Evolutionary conservation across 163 green algal species (phyloP).

Genomic region (Prototheca wickerhamii): DNA sequence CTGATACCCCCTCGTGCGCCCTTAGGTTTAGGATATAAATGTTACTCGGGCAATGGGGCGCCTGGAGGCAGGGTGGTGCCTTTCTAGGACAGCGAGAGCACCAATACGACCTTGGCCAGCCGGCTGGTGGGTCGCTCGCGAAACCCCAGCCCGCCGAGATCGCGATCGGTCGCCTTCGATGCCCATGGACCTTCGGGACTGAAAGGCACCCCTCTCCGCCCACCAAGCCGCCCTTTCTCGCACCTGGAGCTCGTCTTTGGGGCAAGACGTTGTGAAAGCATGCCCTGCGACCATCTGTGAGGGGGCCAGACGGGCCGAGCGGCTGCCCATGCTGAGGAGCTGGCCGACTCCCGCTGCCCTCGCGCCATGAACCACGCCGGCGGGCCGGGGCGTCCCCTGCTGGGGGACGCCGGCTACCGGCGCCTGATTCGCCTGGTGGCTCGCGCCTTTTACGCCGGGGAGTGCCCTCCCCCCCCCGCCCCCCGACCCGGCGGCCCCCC

Average conservation of each 20-base stretch:
- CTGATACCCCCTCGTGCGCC: no score
- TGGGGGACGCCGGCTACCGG: constrained; percentile 18
- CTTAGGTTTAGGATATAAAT: no score
- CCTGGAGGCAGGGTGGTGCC: no score
- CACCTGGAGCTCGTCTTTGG: neutral
- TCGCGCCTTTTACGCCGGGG: constrained; percentile 30
- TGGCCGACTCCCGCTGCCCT: neutral
- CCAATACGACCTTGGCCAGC: no score
- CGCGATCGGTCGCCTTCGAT: no score
- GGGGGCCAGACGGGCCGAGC: neutral
- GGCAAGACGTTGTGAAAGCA: no score
- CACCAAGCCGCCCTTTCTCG: neutral
- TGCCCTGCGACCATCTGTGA: no score
- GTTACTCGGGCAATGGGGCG: no score
- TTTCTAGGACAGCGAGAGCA: no score
- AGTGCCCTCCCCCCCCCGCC: constrained; percentile 23
- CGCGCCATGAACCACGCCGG: neutral
- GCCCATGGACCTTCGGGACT: no score
- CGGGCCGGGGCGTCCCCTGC: neutral
- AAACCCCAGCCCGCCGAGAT: no score
- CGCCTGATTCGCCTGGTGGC: constrained; percentile 28
- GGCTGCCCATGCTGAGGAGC: neutral
- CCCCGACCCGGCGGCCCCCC: neutral
- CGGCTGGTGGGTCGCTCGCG: no score
- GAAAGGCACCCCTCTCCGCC: neutral